Base-by-base conservation (phyloP, 305 asterid genomes). In the Solanum hybrid region DNA sequence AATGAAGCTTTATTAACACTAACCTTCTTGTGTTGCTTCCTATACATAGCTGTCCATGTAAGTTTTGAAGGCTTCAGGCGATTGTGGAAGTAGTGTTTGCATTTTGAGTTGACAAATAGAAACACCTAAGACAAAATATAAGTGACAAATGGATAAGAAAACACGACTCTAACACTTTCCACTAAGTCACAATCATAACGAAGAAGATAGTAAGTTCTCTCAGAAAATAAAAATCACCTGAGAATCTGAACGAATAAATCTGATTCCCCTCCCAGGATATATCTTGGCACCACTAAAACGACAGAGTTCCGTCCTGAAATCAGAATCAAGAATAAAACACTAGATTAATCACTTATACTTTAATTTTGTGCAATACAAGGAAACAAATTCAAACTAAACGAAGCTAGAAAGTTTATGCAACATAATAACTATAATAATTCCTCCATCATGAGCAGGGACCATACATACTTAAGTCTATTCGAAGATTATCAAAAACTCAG, bases 1-100 rank as follows among this genome's bases (percentile, higher is more conserved):
- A 81, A 14, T 42, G 86, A 27, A 8, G 71, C 71, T 42, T 26
- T 27, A 81, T 42, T 42, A 12, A 72, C 26, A 72, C 81, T 31
- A 64, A 88, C 90, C 90, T 88, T 88, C 88, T 88, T 88, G 81
- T 88, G 90, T 56, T 88, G 90, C 81, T 88, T 88, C 88, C 87
- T 88, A 9, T 88, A 88, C 80, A 80, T 40, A 32, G 90, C 90
- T 24, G 90, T 88, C 90, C 90, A 88, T 5, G 87, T 79, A 60
- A 88, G 90, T 0, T 88, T 88, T 38, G 90, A 60, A 34, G 90
- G 90, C 87, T 88, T 88, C 90, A 88, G 73, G 13, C 36, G 35
- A 40, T 88, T 88, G 40, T 88, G 90, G 36, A 88, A 88, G 77
- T 88, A 88, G 27, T 86, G 29, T 36, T 88, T 79, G 60, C 90